Evolutionary conservation across 1,284 basidiomycete species (phyloP).

Genomic region (Pseudozyma hubeiensis): DNA sequence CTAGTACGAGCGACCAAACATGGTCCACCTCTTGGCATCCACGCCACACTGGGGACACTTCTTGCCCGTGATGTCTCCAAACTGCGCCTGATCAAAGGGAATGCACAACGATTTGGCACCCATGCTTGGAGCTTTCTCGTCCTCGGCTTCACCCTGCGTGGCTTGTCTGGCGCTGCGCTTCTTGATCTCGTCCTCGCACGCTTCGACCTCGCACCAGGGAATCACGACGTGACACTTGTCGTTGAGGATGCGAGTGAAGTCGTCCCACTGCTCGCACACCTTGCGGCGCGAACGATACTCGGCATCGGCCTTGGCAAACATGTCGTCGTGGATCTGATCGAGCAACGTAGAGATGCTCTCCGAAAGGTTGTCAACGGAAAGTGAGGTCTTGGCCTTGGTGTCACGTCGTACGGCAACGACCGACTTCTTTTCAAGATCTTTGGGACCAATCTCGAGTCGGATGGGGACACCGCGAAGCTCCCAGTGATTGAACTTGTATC

Average conservation of each 20-base stretch:
- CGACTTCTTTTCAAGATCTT: slow-evolving; percentile 86
- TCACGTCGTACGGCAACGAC: slow-evolving; percentile 89
- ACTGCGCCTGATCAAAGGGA: slow-evolving; percentile 87
- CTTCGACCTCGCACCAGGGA: slow-evolving; percentile 95
- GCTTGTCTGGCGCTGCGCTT: slow-evolving; percentile 78
- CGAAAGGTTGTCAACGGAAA: slow-evolving; percentile 41
- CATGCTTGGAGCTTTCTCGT: slow-evolving; percentile 93
- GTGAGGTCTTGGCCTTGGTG: slow-evolving; percentile 73
- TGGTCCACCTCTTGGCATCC: slow-evolving; percentile 67
- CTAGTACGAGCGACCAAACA: slow-evolving; percentile 68
- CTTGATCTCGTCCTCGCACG: slow-evolving; percentile 98
- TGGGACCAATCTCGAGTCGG: slow-evolving; percentile 94
- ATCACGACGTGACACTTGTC: slow-evolving; percentile 87
- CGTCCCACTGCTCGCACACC: slow-evolving; percentile 84
- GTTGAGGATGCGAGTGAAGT: slow-evolving; percentile 90
- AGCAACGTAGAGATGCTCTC: slow-evolving; percentile 73
- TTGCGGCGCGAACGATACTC: slow-evolving; percentile 81
- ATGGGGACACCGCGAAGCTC: slow-evolving; percentile 90
- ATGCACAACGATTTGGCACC: slow-evolving; percentile 98
- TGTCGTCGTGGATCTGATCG: slow-evolving; percentile 86
- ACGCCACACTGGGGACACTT: slow-evolving; percentile 65
- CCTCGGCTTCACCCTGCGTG: slow-evolving; percentile 56
- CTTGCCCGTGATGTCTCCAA: slow-evolving; percentile 56
- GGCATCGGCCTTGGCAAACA: slow-evolving; percentile 84
- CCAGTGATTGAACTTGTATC: slow-evolving; percentile 99